Conservation (phyloP, 2,329 filamentous ascomycete species). For the Colletotrichum cuscutae region DNA sequence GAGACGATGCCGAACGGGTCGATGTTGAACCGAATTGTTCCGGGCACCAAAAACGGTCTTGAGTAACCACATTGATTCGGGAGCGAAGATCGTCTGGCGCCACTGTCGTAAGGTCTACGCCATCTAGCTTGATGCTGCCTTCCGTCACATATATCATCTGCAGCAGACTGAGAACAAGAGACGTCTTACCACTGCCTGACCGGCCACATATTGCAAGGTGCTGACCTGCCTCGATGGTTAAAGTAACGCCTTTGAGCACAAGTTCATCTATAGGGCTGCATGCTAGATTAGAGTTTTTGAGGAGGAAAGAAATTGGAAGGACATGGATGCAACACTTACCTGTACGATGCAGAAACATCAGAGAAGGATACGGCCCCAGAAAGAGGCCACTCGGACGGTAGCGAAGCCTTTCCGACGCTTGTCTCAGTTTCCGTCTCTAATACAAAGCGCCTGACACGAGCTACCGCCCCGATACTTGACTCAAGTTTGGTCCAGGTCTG, state of each 20-base stretch:
- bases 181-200: slow-evolving; percentile 25
- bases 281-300: not conserved
- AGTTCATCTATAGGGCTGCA: not conserved
- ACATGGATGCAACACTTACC: not conserved
- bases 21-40: slow-evolving; percentile 9
- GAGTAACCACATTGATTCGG: slow-evolving; percentile 11
- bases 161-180: not conserved
- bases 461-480: slow-evolving; percentile 18
- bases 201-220: slow-evolving; percentile 19
- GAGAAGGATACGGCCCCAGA: slow-evolving; percentile 1
- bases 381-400: not conserved
- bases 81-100: not conserved
- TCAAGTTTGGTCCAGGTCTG: slow-evolving; percentile 38
- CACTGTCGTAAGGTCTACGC: not conserved
- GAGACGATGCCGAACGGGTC: not conserved
- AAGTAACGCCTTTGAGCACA: slow-evolving; percentile 4
- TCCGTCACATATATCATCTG: slow-evolving; percentile 12
- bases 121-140: slow-evolving; percentile 1
- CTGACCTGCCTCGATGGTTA: not conserved
- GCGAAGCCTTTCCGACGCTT: not conserved
- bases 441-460: slow-evolving; percentile 9
- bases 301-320: too few species aligned
- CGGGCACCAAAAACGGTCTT: slow-evolving; percentile 11
- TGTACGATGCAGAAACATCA: slow-evolving; percentile 11
- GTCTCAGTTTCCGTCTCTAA: not conserved